phyloP scores from a whole-genome alignment of 192 early-diverging fungal genomes.

The Borealophlyctis nickersoniae region DNA sequence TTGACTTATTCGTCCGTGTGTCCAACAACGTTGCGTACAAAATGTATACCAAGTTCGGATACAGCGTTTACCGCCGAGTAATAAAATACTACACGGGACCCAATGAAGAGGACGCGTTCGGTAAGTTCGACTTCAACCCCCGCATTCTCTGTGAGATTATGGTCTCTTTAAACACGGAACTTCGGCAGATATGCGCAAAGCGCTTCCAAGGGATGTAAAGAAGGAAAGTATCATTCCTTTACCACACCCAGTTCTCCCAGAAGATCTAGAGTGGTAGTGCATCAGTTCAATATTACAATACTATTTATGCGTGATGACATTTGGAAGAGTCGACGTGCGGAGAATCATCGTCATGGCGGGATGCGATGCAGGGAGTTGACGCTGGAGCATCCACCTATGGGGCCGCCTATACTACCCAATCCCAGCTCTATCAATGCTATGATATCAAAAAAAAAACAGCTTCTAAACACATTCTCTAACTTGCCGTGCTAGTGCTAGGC shows the following conservation, averaged over 20 bases:
- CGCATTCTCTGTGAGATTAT: background rate
- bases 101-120: slow-evolving; percentile 84
- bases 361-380: too few species aligned
- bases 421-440: too few species aligned
- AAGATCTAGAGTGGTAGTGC: slow-evolving; percentile 64
- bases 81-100: slow-evolving; percentile 79
- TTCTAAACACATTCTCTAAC: too few species aligned
- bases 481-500: too few species aligned
- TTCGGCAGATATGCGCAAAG: slow-evolving; percentile 89
- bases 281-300: too few species aligned
- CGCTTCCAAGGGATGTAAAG: slow-evolving; percentile 76
- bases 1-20: slow-evolving; percentile 93
- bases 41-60: slow-evolving; percentile 93
- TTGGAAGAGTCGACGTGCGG: too few species aligned
- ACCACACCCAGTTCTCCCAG: slow-evolving; percentile 46
- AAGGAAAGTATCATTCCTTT: slow-evolving; percentile 60
- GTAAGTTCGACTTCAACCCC: slow-evolving; percentile 36
- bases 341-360: too few species aligned
- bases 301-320: too few species aligned
- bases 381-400: too few species aligned
- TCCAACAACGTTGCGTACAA: slow-evolving; percentile 87
- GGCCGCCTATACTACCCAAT: too few species aligned
- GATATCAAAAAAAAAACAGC: too few species aligned
- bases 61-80: slow-evolving; percentile 85
- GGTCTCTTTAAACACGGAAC: background rate